Percentiles rank a stretch among this genome's conserved stretches.
phyloP scores from a whole-genome alignment of 768 basidiomycete species.

The Tulasnella sp. region DNA sequence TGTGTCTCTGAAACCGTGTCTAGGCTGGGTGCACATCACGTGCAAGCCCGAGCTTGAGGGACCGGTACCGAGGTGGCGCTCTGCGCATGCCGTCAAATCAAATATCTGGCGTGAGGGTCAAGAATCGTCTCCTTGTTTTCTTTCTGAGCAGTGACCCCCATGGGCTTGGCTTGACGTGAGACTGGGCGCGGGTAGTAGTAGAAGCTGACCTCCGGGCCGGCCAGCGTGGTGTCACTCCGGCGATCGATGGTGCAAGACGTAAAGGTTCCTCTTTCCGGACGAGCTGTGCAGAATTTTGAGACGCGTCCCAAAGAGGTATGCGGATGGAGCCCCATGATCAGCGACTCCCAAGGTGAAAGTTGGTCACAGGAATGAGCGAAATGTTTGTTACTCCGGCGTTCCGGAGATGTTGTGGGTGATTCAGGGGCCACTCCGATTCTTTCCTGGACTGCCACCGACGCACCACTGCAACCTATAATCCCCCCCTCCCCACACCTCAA shows the following conservation, averaged over 20 bases:
- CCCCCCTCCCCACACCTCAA: not conserved
- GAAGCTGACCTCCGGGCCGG: too few relatives aligned
- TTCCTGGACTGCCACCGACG: not conserved
- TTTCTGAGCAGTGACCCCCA: not conserved
- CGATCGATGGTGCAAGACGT: not conserved
- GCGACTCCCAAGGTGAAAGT: not conserved
- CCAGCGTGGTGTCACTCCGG: too few relatives aligned
- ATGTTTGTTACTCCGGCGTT: not conserved
- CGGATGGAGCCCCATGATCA: too few relatives aligned
- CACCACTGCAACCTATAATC: not conserved
- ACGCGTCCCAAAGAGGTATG: not conserved
- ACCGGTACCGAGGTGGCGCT: not conserved
- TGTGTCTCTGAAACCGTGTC: too few relatives aligned
- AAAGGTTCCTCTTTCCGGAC: not conserved
- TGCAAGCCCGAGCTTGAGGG: not conserved
- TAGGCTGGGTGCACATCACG: not conserved
- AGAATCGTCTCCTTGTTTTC: too few relatives aligned
- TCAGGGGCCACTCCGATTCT: constrained; percentile 9
- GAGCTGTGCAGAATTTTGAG: not conserved
- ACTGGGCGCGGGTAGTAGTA: too few relatives aligned
- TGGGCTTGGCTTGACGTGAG: too few relatives aligned
- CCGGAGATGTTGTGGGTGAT: constrained; percentile 1
- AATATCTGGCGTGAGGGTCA: not conserved
- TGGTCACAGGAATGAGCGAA: not conserved
- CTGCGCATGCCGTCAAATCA: too few relatives aligned